Base-by-base conservation (phyloP, 2,329 filamentous ascomycete genomes). In the Rhexocercosporidium sp. region DNA sequence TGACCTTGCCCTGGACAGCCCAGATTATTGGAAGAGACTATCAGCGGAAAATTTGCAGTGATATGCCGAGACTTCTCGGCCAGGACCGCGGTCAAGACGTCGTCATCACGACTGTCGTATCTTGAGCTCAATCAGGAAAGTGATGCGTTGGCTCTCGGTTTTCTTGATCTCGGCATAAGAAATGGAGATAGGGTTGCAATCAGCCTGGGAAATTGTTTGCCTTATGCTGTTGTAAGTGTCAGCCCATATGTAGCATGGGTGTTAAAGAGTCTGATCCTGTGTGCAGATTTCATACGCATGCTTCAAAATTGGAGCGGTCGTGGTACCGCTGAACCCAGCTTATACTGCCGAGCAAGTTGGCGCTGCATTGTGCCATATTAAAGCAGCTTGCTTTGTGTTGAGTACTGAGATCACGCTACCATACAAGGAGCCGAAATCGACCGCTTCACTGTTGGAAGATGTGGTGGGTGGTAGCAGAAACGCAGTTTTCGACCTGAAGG, bases 291-390 rank as follows among this genome's bases (percentile, higher is more conserved):
- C 44, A 16, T 59, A 59, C 44, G 63, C 54, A 25, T 65, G 63
- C 47, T 51, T 59, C 22, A 65, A 70, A n/a, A 84, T 91, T 16
- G 89, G 90, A 9, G 88, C 86, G 49, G 88, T 91, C 54, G 81
- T 94, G 60, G 91, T 94, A 29, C 92, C 93, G 41, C 81, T 94
- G 72, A 94, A 94, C 80, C 94, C 93, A 79, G 94, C 91, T 0
- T 94, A 94, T 76, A 94, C 92, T 1, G 84, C 88, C 3, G 87
- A 85, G 1, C 92, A 94, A 79, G 88, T 90, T 59, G 85, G 88
- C 76, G 91, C 91, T 77, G 92, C 90, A 5, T 78, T 94, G 34
- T 84, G 85, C 61, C 92, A 94, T 75, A 18, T 62, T 69, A 14
- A 59, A 71, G 57, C 57, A 25, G 31, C 57, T 22, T 39, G 47